Base-by-base conservation (phyloP, 2,329 filamentous ascomycete genomes). In the Coleophoma crateriformis region DNA sequence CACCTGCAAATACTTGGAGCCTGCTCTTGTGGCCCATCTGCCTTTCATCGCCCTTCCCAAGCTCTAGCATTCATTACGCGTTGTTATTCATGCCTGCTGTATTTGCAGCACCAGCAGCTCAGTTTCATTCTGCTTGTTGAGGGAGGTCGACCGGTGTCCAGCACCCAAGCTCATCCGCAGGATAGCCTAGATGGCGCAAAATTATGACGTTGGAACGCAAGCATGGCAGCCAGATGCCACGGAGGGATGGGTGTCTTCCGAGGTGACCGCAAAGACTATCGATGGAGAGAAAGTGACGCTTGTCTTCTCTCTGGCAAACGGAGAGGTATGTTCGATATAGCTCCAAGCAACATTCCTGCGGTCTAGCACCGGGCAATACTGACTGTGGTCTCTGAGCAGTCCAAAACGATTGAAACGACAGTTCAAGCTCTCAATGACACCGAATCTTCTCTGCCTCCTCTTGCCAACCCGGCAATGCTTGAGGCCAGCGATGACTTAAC, bases 401-500 rank as follows among this genome's bases (percentile, higher is more conserved):
- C 79, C 65, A 94, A 89, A 75, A 82, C 79, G 11, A 71, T 96
- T 65, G 82, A 90, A 69, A 87, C 94, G 58, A 87, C 88, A 14
- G 70, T 84, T 55, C 82, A 85, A 60, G 89, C 84, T 61, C 75
- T 99, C 57, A 83, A 85, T 64, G 85, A 85, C 67, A 87, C 84
- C 64, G 85, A 91, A 71, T 74, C 85, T 47, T 83, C 83, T 50
- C 77, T 99, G 56, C 94, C 94, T 44, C 94, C 94, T 46, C 72
- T 99, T 62, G 97, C 97, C 90, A 99, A 99, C 70, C 94, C 94
- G 58, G 82, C 92, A 47, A 95, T 97, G 83, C 87, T 99, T 59
- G 94, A 99, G 79, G 94, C 94, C 61, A 96, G 91, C 73, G 94
- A 99, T 72, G 94, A 99, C 70, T 74, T 99, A 63, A 99, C 94